Evolutionary conservation across 495 filamentous ascomycete genomes (phyloP).

Genomic region (Trichocladium antarcticum): DNA sequence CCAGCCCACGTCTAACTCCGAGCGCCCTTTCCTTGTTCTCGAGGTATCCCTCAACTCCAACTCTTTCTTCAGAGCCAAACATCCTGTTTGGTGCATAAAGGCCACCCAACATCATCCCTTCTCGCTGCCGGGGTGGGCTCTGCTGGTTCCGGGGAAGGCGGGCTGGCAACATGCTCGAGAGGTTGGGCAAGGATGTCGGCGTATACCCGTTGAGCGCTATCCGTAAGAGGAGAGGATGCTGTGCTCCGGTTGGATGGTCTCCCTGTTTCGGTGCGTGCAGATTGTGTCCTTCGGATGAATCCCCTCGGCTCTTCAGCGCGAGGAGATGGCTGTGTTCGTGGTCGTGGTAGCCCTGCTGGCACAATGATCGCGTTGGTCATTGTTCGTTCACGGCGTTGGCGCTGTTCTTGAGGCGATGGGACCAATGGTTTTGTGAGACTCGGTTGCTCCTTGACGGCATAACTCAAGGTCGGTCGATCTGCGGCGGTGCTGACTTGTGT

Average conservation of each 20-base stretch:
- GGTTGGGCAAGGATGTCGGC: slow-evolving; percentile 6
- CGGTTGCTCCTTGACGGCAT: slow-evolving; percentile 21
- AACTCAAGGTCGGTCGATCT: slow-evolving; percentile 23
- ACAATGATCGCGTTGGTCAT: neutral
- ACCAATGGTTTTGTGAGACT: slow-evolving; percentile 3
- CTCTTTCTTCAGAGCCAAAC: neutral
- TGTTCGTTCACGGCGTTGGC: neutral
- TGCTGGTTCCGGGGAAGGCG: neutral
- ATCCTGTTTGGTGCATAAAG: neutral
- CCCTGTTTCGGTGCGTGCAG: neutral
- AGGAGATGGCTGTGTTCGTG: neutral
- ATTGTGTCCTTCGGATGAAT: neutral
- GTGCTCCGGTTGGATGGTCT: neutral
- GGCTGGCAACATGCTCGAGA: neutral
- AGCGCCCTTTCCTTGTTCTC: too few species aligned
- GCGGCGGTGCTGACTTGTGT: slow-evolving; percentile 18
- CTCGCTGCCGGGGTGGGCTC: neutral
- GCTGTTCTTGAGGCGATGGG: neutral
- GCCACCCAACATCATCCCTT: slow-evolving; percentile 12
- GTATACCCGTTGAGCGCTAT: slow-evolving; percentile 6
- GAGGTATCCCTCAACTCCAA: too few species aligned
- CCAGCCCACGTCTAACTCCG: too few species aligned
- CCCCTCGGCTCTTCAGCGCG: neutral
- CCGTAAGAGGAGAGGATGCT: slow-evolving; percentile 5
- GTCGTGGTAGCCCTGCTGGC: neutral